Percentiles rank a stretch among this genome's conserved stretches.
phyloP scores from a whole-genome alignment of 306 rosid species.

The Nissolia schottii region DNA sequence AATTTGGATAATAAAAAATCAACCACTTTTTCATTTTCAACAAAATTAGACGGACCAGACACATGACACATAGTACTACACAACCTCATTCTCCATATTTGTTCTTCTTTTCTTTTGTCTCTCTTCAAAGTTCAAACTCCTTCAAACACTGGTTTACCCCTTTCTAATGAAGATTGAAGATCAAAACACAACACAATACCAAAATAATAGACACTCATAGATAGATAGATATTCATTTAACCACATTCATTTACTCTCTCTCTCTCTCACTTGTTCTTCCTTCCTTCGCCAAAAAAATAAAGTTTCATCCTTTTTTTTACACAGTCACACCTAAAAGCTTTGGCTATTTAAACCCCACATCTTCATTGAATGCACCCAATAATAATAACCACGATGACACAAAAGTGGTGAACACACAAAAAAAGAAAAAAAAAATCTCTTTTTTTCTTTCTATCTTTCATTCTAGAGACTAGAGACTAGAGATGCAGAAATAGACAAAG shows the following conservation, averaged over 20 bases:
- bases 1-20: too few relatives aligned
- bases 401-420: neutral
- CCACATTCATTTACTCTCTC: neutral
- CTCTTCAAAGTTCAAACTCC: constrained; percentile 8
- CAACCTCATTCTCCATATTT: neutral
- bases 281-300: neutral
- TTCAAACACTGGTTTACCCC: neutral
- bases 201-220: too few relatives aligned
- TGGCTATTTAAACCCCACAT: neutral
- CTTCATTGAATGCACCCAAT: constrained; percentile 24
- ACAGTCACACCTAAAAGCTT: neutral
- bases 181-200: neutral
- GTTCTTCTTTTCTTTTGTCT: too few relatives aligned
- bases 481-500: constrained; percentile 47
- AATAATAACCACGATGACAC: neutral
- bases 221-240: neutral
- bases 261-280: neutral
- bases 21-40: too few relatives aligned
- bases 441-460: neutral
- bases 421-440: neutral
- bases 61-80: neutral
- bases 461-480: neutral
- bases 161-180: too few relatives aligned
- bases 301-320: neutral
- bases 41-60: too few relatives aligned